Conservation (phyloP, 129 eudicot genomes). For the Sambucus nigra region DNA sequence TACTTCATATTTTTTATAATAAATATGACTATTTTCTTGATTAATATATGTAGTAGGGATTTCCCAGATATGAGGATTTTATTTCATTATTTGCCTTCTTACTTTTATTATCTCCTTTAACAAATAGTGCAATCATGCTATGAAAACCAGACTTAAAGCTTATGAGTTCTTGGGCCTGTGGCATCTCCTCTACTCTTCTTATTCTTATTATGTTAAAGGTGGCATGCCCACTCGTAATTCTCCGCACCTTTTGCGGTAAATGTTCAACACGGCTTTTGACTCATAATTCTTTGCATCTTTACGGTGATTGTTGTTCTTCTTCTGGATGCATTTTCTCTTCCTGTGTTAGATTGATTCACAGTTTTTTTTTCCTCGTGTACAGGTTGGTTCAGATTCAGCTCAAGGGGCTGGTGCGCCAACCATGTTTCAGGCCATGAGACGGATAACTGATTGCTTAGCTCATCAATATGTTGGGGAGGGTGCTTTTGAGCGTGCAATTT, state of each 20-base stretch:
- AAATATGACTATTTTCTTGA: too few species aligned
- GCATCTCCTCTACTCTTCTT: too few species aligned
- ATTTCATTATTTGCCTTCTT: too few species aligned
- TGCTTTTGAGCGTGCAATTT: slow-evolving; percentile 68
- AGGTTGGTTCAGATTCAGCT: slow-evolving; percentile 91
- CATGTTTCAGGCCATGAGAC: slow-evolving; percentile 91
- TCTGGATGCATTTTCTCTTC: background rate
- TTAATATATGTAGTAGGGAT: too few species aligned
- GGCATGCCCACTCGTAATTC: background rate
- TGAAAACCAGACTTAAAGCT: too few species aligned
- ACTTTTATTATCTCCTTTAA: too few species aligned
- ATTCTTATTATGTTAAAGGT: too few species aligned
- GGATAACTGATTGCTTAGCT: slow-evolving; percentile 57
- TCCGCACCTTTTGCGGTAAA: background rate
- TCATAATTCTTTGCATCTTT: slow-evolving; percentile 1
- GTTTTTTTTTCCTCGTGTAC: slow-evolving; percentile 3
- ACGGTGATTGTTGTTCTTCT: background rate
- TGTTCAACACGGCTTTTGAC: too few species aligned
- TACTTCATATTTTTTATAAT: too few species aligned
- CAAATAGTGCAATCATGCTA: too few species aligned
- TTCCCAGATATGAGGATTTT: too few species aligned
- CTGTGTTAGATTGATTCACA: background rate
- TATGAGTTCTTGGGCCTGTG: too few species aligned
- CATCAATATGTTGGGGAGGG: slow-evolving; percentile 47
- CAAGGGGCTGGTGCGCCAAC: slow-evolving; percentile 99